These are phyloP conservation scores for Echites panduratus DNA, from an alignment of 257 asterid genomes.

Conservation along the genomic window DNA sequence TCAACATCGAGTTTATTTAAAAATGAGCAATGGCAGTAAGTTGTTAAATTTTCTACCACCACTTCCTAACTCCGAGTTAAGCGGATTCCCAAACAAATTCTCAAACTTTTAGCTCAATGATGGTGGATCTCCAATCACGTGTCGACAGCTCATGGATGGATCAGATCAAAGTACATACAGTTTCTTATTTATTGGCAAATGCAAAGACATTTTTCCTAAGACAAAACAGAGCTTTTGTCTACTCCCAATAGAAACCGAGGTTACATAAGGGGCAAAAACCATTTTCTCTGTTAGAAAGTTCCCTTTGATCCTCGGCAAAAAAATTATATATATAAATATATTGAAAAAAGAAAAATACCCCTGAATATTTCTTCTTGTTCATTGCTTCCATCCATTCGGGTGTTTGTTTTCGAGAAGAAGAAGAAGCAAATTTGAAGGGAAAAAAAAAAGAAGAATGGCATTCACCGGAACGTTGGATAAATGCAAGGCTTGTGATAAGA, in stretches of 20 bases:
- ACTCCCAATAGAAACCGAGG: slow-evolving; percentile 34
- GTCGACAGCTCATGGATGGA: slow-evolving; percentile 19
- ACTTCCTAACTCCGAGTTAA: slow-evolving; percentile 39
- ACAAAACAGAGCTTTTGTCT: slow-evolving; percentile 24
- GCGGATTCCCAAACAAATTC: slow-evolving; percentile 28
- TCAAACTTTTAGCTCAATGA: slow-evolving; percentile 26
- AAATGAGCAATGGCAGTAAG: neutral
- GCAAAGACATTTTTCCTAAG: slow-evolving; percentile 16
- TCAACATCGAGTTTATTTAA: too few relatives aligned
- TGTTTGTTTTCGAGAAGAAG: neutral
- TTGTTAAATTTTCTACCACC: slow-evolving; percentile 36
- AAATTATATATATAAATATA: neutral
- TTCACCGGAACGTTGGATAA: slow-evolving; percentile 48
- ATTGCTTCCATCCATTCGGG: neutral
- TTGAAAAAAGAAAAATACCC: neutral
- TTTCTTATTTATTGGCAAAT: slow-evolving; percentile 20
- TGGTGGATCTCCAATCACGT: slow-evolving; percentile 58
- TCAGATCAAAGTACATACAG: slow-evolving; percentile 1
- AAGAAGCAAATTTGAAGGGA: neutral
- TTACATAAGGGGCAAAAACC: slow-evolving; percentile 10
- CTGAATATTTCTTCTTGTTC: neutral
- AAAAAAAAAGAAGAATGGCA: slow-evolving; percentile 19
- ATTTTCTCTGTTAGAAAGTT: neutral
- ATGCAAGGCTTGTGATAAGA: slow-evolving; percentile 51
- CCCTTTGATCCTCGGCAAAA: slow-evolving; percentile 10